These are phyloP conservation scores for Penicillium sp. DNA, from an alignment of 2,329 filamentous ascomycete species.

Conservation along the genomic window DNA sequence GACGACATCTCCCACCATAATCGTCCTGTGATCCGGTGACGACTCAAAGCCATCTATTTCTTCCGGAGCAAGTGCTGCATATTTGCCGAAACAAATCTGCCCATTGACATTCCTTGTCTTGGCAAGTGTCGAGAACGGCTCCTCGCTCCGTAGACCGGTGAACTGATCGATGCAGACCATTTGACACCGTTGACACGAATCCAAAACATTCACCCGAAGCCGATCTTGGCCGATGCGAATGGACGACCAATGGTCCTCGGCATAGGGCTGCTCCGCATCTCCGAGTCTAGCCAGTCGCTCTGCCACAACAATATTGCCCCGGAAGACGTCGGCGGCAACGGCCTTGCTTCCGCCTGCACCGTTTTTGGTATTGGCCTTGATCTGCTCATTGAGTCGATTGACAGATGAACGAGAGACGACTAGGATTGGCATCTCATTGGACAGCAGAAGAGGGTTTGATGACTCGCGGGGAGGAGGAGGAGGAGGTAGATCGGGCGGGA, in stretches of 20 bases:
- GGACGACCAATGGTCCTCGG: constrained; percentile 75
- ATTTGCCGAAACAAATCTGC: constrained; percentile 86
- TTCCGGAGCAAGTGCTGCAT: constrained; percentile 55
- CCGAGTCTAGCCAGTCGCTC: constrained; percentile 49
- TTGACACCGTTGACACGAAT: constrained; percentile 84
- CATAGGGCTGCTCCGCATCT: constrained; percentile 63
- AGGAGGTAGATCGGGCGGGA: constrained; percentile 49
- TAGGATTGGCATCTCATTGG: constrained; percentile 93
- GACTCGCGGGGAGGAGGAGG: constrained; percentile 54
- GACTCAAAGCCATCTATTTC: constrained; percentile 22
- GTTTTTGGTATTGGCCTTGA: constrained; percentile 59
- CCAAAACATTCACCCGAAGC: constrained; percentile 62
- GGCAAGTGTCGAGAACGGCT: constrained; percentile 84
- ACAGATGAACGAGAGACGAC: constrained; percentile 80
- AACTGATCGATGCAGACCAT: constrained; percentile 95
- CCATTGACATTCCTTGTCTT: constrained; percentile 83
- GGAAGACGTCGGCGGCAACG: constrained; percentile 74
- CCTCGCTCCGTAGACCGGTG: constrained; percentile 74
- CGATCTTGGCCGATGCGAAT: constrained; percentile 62
- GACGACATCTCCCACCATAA: constrained; percentile 47
- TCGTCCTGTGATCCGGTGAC: constrained; percentile 24
- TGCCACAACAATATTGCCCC: constrained; percentile 81
- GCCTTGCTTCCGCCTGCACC: constrained; percentile 52
- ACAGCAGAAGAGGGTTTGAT: constrained; percentile 66
- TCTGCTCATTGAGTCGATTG: constrained; percentile 72